Evolutionary conservation across 2,329 filamentous ascomycete species (phyloP).

Genomic region (Cercospora zeina): DNA sequence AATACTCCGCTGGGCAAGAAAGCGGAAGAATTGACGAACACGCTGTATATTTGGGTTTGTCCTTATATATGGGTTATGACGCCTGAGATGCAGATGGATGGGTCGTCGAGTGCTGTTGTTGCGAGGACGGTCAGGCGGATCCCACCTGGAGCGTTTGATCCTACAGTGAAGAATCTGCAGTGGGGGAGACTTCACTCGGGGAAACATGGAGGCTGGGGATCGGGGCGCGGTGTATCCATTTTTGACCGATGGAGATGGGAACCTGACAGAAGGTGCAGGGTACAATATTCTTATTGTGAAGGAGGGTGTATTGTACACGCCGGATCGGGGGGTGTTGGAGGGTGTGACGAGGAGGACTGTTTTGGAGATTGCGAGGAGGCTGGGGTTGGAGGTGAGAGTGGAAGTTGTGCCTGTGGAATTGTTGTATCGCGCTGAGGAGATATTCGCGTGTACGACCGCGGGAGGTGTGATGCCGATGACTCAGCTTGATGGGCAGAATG

Average conservation of each 20-base stretch:
- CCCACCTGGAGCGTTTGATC: conserved; percentile 52
- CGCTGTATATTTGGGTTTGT: conserved; percentile 52
- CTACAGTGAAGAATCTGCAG: conserved; percentile 54
- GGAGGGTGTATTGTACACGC: conserved; percentile 49
- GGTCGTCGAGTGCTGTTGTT: conserved; percentile 47
- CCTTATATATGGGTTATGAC: conserved; percentile 56
- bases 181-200: conserved; percentile 52
- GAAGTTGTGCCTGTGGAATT: conserved; percentile 48
- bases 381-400: conserved; percentile 42
- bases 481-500: conserved; percentile 46
- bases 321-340: conserved; percentile 51
- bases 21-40: conserved; percentile 43
- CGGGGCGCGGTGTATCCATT: conserved; percentile 53
- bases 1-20: conserved; percentile 29
- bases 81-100: conserved; percentile 46
- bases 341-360: conserved; percentile 55
- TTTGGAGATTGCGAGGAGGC: conserved; percentile 45
- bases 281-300: conserved; percentile 54
- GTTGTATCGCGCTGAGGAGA: conserved; percentile 50
- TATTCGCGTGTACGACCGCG: conserved; percentile 57
- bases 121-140: conserved; percentile 50
- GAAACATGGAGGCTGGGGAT: conserved; percentile 51
- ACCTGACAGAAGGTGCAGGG: conserved; percentile 54
- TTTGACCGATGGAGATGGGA: conserved; percentile 53
- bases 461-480: conserved; percentile 58